A percentile compares a stretch with the other conserved stretches of the same genome.
Conservation (phyloP, 78 protist genomes). For the Trichosphaerium sp. region DNA sequence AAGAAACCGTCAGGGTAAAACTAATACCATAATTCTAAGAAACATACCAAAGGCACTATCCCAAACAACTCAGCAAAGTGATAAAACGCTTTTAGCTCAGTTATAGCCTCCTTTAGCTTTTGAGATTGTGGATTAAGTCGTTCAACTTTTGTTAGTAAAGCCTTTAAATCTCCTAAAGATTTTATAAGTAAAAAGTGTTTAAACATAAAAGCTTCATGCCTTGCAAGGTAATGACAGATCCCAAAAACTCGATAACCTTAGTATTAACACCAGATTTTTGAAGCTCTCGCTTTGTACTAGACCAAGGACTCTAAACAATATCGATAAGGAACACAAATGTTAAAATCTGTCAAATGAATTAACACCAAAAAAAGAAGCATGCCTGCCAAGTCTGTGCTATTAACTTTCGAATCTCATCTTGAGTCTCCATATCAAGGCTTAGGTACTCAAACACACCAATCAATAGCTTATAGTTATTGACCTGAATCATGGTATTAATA, state of each 20-base stretch:
- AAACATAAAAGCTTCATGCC: too few relatives aligned
- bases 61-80: background rate
- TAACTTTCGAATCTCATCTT: background rate
- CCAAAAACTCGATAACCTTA: background rate
- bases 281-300: background rate
- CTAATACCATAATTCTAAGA: background rate
- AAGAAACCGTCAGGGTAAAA: background rate
- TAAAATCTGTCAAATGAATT: too few relatives aligned
- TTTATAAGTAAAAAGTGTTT: too few relatives aligned
- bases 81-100: background rate
- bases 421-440: constrained; percentile 14
- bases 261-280: constrained; percentile 8
- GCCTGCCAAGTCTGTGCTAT: constrained; percentile 18
- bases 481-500: background rate
- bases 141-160: background rate
- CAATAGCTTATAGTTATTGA: constrained; percentile 9
- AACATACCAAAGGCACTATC: background rate
- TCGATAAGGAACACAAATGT: constrained; percentile 1
- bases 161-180: too few relatives aligned
- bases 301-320: background rate
- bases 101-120: background rate
- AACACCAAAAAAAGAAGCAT: too few relatives aligned
- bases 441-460: constrained; percentile 14
- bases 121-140: background rate
- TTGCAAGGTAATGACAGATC: background rate